A percentile compares a stretch with the other conserved stretches of the same genome.
Evolutionary conservation across 2,329 filamentous ascomycete genomes (phyloP).

Genomic region (Cytospora leucostoma): DNA sequence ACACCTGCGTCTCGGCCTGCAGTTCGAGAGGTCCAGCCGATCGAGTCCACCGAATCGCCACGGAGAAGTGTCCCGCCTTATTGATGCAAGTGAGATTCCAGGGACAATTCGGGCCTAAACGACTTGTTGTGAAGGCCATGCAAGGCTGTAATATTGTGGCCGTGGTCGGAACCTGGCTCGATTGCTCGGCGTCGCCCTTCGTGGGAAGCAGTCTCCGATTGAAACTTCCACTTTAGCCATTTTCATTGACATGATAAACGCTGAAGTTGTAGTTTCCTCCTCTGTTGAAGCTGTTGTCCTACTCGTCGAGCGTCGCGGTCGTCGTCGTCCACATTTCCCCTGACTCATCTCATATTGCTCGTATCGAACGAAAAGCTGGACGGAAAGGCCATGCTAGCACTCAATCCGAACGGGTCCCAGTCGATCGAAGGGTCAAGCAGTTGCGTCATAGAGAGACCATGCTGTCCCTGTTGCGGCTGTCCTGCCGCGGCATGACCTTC

Average conservation of each 20-base stretch:
- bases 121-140: too few species aligned
- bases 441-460: conserved; percentile 65
- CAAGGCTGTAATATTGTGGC: too few species aligned
- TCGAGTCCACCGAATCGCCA: background rate
- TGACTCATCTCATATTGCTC: conserved; percentile 49
- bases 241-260: background rate
- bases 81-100: background rate
- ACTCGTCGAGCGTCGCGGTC: background rate
- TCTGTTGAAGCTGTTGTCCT: background rate
- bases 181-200: too few species aligned
- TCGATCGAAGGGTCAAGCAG: conserved; percentile 80
- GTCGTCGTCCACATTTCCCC: background rate
- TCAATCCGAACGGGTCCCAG: conserved; percentile 90
- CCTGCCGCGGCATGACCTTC: conserved; percentile 20
- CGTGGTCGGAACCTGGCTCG: too few species aligned
- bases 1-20: background rate
- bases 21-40: too few species aligned
- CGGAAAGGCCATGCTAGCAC: conserved; percentile 93
- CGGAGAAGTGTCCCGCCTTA: background rate
- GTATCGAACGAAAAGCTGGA: conserved; percentile 77
- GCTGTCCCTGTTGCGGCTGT: conserved; percentile 46
- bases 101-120: too few species aligned
- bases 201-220: too few species aligned
- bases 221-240: background rate
- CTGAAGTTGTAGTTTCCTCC: background rate